phyloP scores from a whole-genome alignment of 768 basidiomycete genomes.

The Boletales sp. region DNA sequence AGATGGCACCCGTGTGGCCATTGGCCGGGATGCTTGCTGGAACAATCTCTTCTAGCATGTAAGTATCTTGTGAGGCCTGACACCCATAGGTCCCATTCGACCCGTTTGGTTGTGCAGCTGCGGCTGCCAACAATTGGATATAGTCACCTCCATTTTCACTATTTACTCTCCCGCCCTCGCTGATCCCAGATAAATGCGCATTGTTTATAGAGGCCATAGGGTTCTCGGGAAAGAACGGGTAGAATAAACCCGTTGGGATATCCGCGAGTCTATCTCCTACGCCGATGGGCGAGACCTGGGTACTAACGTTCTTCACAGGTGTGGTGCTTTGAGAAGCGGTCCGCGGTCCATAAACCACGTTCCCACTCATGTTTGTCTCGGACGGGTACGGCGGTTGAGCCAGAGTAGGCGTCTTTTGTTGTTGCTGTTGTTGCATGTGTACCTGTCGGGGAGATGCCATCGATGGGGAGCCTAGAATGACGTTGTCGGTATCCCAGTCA shows the following conservation, averaged over 20 bases:
- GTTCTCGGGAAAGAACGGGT: conserved; percentile 72
- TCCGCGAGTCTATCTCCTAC: conserved; percentile 49
- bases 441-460: conserved; percentile 23
- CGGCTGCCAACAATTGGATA: conserved; percentile 53
- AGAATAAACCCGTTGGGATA: conserved; percentile 67
- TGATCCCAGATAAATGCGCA: conserved; percentile 15
- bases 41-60: conserved; percentile 67
- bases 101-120: conserved; percentile 52
- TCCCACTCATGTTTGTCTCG: conserved; percentile 21
- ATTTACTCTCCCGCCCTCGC: conserved; percentile 14
- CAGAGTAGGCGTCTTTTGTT: conserved; percentile 36
- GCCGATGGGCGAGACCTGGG: conserved; percentile 20
- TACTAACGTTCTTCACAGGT: conserved; percentile 22
- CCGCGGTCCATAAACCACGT: conserved; percentile 28
- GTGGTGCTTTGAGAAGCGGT: conserved; percentile 26
- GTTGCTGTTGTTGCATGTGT: conserved; percentile 31
- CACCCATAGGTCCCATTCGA: conserved; percentile 51
- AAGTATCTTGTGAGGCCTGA: conserved; percentile 57
- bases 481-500: conserved; percentile 44
- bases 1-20: conserved; percentile 33
- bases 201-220: conserved; percentile 23
- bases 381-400: conserved; percentile 32
- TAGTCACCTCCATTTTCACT: conserved; percentile 39
- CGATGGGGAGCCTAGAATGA: conserved; percentile 25
- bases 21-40: conserved; percentile 29